A percentile compares a stretch with the other conserved stretches of the same genome.
These are phyloP conservation scores for Bimuria novae-zelandiae DNA, from an alignment of 2,329 filamentous ascomycete species.

Conservation along the genomic window DNA sequence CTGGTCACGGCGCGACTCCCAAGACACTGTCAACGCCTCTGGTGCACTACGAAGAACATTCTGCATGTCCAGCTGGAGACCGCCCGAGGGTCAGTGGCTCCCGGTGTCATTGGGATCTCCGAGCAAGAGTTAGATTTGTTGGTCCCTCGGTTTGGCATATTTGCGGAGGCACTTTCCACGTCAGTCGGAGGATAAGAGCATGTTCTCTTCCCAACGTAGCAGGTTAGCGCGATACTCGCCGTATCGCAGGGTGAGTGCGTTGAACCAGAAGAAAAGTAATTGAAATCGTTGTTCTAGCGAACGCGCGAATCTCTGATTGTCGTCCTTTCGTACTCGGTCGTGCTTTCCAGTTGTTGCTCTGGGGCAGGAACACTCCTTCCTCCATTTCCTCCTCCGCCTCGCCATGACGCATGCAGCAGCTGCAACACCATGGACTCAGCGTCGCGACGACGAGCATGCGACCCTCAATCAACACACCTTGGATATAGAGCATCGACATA, in stretches of 20 bases:
- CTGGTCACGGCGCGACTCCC: not conserved
- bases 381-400: constrained; percentile 8
- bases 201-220: not conserved
- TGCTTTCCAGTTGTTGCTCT: not conserved
- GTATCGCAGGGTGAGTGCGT: too few species aligned
- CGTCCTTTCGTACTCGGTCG: not conserved
- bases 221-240: too few species aligned
- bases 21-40: too few species aligned
- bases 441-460: constrained; percentile 15
- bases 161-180: too few species aligned
- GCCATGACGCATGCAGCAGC: constrained; percentile 7
- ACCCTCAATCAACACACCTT: constrained; percentile 31
- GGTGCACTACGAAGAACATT: too few species aligned
- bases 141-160: too few species aligned
- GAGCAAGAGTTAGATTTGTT: too few species aligned
- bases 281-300: too few species aligned
- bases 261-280: too few species aligned
- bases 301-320: not conserved
- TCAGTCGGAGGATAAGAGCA: not conserved
- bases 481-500: constrained; percentile 47
- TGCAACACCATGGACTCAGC: not conserved
- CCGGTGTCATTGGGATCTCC: too few species aligned
- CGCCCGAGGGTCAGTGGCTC: too few species aligned
- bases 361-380: constrained; percentile 12
- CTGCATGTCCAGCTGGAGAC: too few species aligned